Evolutionary conservation across 2,329 filamentous ascomycete genomes (phyloP), one percentile per base, ranked within the genome.

Genomic region (Cladosporium sp.): DNA sequence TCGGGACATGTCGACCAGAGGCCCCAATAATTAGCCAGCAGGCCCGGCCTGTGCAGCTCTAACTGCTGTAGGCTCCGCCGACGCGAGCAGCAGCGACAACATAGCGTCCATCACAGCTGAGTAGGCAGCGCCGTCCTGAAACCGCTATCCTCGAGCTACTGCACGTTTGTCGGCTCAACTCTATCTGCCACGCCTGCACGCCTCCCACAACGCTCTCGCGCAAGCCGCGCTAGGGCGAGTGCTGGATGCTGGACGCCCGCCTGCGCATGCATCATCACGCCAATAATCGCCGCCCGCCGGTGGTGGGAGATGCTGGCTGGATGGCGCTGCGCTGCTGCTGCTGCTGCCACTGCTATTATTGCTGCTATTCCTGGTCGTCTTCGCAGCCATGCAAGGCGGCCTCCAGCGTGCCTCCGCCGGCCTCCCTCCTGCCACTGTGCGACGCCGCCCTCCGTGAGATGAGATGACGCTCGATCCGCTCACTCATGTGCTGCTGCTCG

Each of bases 111-210:
- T 50, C 47, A 50, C 47, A 50, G 34, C 47, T 50, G 47, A 37
- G 8, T 12, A n/a, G 32, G 47, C 47, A 32, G 28, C 22, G n/a
- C 19, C 47, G 32, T 19, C 28, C 47, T 50, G 34, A 50, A 50
- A 35, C 28, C 17, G 28, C 28, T 37, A 36, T 24, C 47, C 32
- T 36, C 47, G 34, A 24, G 47, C 47, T 50, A 50, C 47, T 50
- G 47, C 47, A 50, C 47, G 47, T 50, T 50, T 50, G 47, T 50
- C 47, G 47, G 32, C 34, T 22, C 24, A 50, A 50, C 47, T 50
- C 34, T 50, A 50, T 37, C 22, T 50, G 47, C 47, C 47, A 50
- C 34, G 47, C 47, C 50, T 50, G 10, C 47, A 44, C 39, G 40
- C n/a, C 40, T 44, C 24, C 42, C 24, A 45, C 42, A 37, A 37